Conservation (phyloP, 1,284 basidiomycete species). For the Ceratobasidium sp. region DNA sequence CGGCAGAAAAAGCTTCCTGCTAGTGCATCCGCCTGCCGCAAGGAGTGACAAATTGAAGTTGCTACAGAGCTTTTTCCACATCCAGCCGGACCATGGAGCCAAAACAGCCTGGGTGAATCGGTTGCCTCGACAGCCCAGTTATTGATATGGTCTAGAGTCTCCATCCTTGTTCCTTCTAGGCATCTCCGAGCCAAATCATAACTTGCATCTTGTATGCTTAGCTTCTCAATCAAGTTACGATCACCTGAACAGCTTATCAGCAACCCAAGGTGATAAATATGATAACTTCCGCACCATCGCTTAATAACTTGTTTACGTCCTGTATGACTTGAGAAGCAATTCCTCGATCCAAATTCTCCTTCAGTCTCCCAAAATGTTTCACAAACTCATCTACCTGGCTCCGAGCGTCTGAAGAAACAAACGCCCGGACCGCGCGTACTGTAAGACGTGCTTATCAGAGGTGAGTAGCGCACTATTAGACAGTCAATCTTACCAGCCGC, state of each 20-base stretch:
- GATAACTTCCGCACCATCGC: neutral
- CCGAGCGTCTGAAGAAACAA: neutral
- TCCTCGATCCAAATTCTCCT: slow-evolving; percentile 8
- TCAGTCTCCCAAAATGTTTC: neutral
- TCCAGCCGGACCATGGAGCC: slow-evolving; percentile 12
- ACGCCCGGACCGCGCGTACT: slow-evolving; percentile 2
- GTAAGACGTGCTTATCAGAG: neutral
- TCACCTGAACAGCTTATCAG: neutral
- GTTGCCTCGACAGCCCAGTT: neutral
- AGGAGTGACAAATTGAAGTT: neutral
- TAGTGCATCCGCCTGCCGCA: neutral
- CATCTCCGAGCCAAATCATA: neutral
- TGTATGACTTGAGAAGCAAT: neutral
- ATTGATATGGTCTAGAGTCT: neutral
- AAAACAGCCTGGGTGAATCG: neutral
- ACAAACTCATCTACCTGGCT: slow-evolving; percentile 2
- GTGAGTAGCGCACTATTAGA: no score
- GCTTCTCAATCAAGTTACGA: slow-evolving; percentile 2
- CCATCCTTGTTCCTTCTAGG: neutral
- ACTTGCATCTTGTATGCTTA: neutral
- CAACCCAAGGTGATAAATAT: neutral
- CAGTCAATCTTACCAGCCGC: neutral
- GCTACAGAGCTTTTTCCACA: slow-evolving; percentile 24
- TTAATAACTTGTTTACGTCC: neutral
- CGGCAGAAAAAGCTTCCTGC: slow-evolving; percentile 14